These are phyloP conservation scores for Acidiella bohemica DNA, from an alignment of 495 filamentous ascomycete species.

Conservation along the genomic window DNA sequence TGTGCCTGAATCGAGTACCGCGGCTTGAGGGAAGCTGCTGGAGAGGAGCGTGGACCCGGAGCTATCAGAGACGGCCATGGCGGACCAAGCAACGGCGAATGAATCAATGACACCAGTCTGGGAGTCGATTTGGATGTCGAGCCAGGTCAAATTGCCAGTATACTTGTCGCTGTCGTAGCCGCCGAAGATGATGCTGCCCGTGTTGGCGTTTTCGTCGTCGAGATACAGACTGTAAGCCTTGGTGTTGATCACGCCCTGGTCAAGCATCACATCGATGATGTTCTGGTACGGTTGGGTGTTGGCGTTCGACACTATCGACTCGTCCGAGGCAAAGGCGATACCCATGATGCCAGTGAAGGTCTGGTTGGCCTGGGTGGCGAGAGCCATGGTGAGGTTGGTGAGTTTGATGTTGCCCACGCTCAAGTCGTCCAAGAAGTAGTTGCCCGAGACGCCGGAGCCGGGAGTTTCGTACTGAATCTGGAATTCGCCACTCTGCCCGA, in stretches of 20 bases:
- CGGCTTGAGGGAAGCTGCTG: too few species aligned
- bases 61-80: too few species aligned
- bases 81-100: too few species aligned
- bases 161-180: background rate
- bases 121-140: too few species aligned
- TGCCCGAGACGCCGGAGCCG: background rate
- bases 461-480: background rate
- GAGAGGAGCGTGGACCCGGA: too few species aligned
- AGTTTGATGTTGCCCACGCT: background rate
- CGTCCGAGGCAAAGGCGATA: background rate
- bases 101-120: too few species aligned
- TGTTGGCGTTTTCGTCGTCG: background rate
- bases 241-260: background rate
- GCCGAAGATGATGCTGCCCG: background rate
- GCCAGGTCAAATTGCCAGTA: background rate
- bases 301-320: background rate
- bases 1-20: background rate
- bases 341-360: background rate
- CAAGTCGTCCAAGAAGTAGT: background rate
- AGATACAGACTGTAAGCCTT: background rate
- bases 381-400: background rate
- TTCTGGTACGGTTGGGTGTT: background rate
- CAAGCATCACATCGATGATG: background rate
- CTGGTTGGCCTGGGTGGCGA: background rate
- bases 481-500: background rate